Evolutionary conservation across 495 filamentous ascomycete species (phyloP).

Genomic region (Lichina pygmaea): DNA sequence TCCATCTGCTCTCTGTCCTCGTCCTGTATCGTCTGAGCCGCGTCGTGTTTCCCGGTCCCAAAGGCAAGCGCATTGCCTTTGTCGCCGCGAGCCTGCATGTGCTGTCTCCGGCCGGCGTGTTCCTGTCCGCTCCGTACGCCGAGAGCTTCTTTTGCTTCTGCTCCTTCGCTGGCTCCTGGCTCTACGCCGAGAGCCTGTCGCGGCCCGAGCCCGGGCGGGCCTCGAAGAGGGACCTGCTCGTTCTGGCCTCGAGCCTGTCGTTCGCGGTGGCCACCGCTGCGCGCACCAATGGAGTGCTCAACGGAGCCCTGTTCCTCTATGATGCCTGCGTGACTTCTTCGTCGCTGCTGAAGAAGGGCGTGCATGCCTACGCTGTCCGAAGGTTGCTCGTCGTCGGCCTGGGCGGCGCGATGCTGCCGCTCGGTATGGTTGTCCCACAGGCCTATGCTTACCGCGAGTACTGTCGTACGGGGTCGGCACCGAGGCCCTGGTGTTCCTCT

Average conservation of each 20-base stretch:
- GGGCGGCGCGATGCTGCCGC: constrained; percentile 36
- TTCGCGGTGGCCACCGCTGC: constrained; percentile 52
- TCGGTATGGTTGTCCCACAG: constrained; percentile 47
- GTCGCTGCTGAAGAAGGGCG: constrained; percentile 1
- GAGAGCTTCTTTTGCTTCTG: constrained; percentile 62
- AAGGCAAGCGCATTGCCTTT: constrained; percentile 24
- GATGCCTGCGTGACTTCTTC: constrained; percentile 16
- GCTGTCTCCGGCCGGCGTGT: constrained; percentile 64
- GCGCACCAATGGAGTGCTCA: constrained; percentile 70
- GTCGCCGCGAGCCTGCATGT: constrained; percentile 48
- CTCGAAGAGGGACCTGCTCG: constrained; percentile 16
- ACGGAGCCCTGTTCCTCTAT: constrained; percentile 42
- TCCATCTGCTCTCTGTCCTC: constrained; percentile 51
- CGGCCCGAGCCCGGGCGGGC: constrained; percentile 8
- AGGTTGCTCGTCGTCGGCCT: constrained; percentile 27
- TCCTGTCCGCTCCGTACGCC: constrained; percentile 66
- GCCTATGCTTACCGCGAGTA: constrained; percentile 43
- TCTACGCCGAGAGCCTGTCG: constrained; percentile 32
- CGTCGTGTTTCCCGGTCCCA: constrained; percentile 16
- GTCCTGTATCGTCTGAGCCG: constrained; percentile 34
- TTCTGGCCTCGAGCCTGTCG: constrained; percentile 28
- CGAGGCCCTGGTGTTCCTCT: constrained; percentile 46
- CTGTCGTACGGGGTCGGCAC: constrained; percentile 19
- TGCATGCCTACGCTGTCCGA: constrained; percentile 10
- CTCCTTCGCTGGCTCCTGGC: constrained; percentile 41